Evolutionary conservation across 805 yeast genomes (phyloP), one percentile per base, ranked within the genome.

Genomic region (Candida nemodendra): DNA sequence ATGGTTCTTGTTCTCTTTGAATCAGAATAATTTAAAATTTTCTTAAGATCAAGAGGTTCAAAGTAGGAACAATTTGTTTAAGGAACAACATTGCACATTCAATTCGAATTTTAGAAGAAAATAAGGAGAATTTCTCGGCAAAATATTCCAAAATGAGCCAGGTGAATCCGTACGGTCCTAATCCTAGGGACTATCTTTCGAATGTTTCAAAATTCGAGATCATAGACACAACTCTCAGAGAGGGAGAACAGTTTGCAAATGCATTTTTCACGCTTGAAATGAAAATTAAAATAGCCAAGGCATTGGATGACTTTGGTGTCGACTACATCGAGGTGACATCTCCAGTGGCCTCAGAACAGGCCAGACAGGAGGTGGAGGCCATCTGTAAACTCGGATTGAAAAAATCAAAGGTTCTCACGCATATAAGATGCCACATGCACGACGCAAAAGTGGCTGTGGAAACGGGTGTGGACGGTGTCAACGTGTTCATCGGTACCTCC

Each of bases 211-310:
- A 66, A 51, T 76, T 76, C 55, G 69, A 76, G 59, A 58, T 76
- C 27, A 76, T 76, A 41, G 81, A 76, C 52, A 71, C 79, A 19
- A 76, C 81, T 16, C 64, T 76, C 39, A 73, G 81, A 71, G 81
- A 76, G 57, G 81, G 81, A 54, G 81, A 76, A 57, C 81, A 76
- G 56, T 76, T 76, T 48, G 81, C 81, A 51, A 76, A 76, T 50
- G 74, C 81, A n/a, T 76, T 76, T 48, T 76, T 76, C 64, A 66
- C 72, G 33, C 64, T 78, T 29, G 80, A 76, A 39, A 74, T 66
- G 59, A 76, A 76, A 59, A 66, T 76, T 31, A 74, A 74, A 57
- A 76, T 76, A 27, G 81, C 81, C 45, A 76, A 72, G 59, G 81
- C 81, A 31, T 60, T 76, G 47, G 80, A 74, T 50, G 81, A 76